phyloP scores from a whole-genome alignment of 2,329 filamentous ascomycete genomes.

The Colletotrichum sp. region DNA sequence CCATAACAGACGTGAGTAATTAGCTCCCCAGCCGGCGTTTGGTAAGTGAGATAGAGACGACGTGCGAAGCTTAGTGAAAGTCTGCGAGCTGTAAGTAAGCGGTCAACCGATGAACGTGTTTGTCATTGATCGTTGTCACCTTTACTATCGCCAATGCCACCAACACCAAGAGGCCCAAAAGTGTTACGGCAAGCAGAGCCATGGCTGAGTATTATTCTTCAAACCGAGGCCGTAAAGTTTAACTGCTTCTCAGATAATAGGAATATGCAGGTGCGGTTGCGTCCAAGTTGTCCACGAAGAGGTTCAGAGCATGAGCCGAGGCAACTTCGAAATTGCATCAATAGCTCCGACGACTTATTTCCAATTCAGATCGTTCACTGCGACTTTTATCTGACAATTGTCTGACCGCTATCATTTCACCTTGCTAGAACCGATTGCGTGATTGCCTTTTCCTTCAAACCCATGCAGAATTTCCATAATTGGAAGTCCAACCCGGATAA shows the following conservation, averaged over 20 bases:
- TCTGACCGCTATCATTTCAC: not conserved
- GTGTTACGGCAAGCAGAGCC: not conserved
- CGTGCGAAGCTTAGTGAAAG: not conserved
- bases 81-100: not conserved
- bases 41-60: slow-evolving; percentile 25
- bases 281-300: not conserved
- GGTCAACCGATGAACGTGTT: not conserved
- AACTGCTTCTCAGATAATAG: not conserved
- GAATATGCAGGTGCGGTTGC: not conserved
- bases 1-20: slow-evolving; percentile 27
- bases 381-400: not conserved
- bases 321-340: not conserved
- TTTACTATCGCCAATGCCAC: not conserved
- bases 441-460: not conserved
- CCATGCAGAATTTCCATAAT: not conserved
- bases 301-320: not conserved
- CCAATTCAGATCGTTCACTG: not conserved
- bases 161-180: not conserved
- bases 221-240: not conserved
- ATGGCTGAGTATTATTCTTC: not conserved
- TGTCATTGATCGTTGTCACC: not conserved
- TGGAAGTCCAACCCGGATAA: not conserved
- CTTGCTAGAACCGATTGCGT: not conserved
- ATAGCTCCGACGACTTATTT: not conserved
- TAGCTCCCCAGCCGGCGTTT: slow-evolving; percentile 22